Evolutionary conservation across 495 filamentous ascomycete genomes (phyloP), one percentile per base, ranked within the genome.

Genomic region (Trichoderma parareesei): DNA sequence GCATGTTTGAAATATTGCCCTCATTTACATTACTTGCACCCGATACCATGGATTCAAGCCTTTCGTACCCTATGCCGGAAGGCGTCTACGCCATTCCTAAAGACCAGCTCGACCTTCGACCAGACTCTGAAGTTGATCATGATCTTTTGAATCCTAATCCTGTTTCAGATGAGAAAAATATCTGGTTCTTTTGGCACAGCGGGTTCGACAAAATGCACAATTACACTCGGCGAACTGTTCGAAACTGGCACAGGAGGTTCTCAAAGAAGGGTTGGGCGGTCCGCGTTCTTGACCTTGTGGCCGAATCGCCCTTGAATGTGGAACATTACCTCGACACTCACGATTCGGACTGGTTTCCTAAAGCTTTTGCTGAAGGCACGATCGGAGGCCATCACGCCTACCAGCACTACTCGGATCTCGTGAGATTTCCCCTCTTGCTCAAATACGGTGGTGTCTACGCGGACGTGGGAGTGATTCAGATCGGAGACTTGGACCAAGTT

Each of bases 101-200:
- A 18, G 65, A 71, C 16, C 63, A 71, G 20, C 55, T 81, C 41
- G 81, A 85, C 65, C 68, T 75, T 5, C 78, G 81, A 38, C 67
- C 80, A 4, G 81, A 84, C 55, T 66, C 70, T 14, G 73, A 78
- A 64, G 69, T 84, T 38, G 80, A 83, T 42, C 46, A 72, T 44
- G 73, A 73, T n/a, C 67, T 83, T 40, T 46, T 74, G 0, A 71
- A 81, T 65, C 76, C 81, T 3, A 59, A 60, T 44, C 77, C 78
- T 7, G 70, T 82, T 37, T 65, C 65, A 40, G 59, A 49, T 14
- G 74, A 76, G 62, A 84, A 83, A 66, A 84, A 84, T 63, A 69
- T 83, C n/a, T 84, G 78, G 76, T 81, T 83, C 72, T 85, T 84
- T 74, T 84, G 83, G 82, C 74, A 84, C 72, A 64, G 72, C 49